Base-by-base conservation (phyloP, 805 yeast species). In the Torulaspora gathmanii region DNA sequence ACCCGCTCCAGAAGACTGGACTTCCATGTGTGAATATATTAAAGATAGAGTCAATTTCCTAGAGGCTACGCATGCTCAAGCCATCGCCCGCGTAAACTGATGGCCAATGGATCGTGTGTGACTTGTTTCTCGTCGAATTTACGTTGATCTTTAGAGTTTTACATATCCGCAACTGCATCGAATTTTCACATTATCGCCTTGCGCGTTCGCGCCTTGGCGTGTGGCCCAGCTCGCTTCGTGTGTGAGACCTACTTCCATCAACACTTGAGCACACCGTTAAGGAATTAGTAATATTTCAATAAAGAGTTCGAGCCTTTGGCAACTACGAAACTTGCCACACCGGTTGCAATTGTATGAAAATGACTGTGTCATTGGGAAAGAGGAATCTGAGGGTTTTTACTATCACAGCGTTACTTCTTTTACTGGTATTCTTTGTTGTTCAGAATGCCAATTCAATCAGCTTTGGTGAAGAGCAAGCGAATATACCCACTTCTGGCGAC, bases 321-420 rank as follows among this genome's bases (percentile, higher is more conserved):
- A 12, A 11, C 30, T 27, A n/a, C 9, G 4, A 11, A 5, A 2
- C 15, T 27, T 13, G 12, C 30, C 2, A n/a, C 2, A n/a, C 15
- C 30, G 15, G 30, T 11, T 5, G 30, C 9, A 12, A 12, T 9
- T n/a, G 19, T 20, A 3, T 8, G n/a, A 19, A 8, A 2, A 46
- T 46, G 50, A 44, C 44, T 20, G 40, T 45, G 13, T 38, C 46
- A 4, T 33, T 49, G 17, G 55, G 54, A 19, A 62, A 61, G 50
- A 56, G 60, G 42, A 63, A 58, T 40, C 39, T 60, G 31, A 56
- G 68, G 42, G 52, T 59, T 10, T 31, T 59, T 12, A 45, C 57
- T 25, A 52, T 60, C 19, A 60, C 67, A 1, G 53, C 56, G 9
- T 36, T 57, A 29, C 44, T 60, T 11, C 37, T 62, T 20, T 26